Conservation (phyloP, 352 stramenopile species). For the Globisporangium splendens region DNA sequence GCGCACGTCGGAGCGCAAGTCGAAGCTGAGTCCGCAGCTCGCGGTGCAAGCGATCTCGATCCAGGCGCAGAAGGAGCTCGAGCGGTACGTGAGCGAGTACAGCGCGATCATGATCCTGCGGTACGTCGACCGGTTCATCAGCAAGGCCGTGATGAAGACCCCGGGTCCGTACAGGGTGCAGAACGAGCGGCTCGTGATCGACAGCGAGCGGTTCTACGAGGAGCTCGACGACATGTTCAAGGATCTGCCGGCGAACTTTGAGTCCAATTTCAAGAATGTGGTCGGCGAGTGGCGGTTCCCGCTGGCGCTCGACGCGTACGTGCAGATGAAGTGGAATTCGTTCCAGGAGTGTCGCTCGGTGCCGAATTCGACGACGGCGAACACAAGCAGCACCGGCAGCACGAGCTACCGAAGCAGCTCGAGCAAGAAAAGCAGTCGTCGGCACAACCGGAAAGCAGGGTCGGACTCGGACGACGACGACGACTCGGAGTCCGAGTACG, state of each 20-base stretch:
- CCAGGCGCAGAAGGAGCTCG: slow-evolving; percentile 67
- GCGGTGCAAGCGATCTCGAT: slow-evolving; percentile 63
- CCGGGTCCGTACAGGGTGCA: slow-evolving; percentile 68
- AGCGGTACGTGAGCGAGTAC: slow-evolving; percentile 67
- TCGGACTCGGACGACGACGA: slow-evolving; percentile 43
- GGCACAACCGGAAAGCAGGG: slow-evolving; percentile 7
- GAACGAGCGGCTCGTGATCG: slow-evolving; percentile 50
- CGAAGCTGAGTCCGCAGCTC: slow-evolving; percentile 52
- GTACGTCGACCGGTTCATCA: slow-evolving; percentile 78
- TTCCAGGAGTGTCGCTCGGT: slow-evolving; percentile 37
- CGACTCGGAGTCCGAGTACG: slow-evolving; percentile 17
- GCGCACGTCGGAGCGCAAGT: slow-evolving; percentile 49
- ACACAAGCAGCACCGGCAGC: slow-evolving; percentile 11
- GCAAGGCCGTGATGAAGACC: slow-evolving; percentile 63
- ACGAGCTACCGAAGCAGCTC: slow-evolving; percentile 12
- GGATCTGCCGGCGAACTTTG: slow-evolving; percentile 54
- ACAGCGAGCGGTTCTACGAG: slow-evolving; percentile 59
- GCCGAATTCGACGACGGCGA: background rate
- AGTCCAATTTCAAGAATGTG: slow-evolving; percentile 41
- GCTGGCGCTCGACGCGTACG: slow-evolving; percentile 58
- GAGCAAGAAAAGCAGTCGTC: background rate
- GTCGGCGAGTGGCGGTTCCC: slow-evolving; percentile 59
- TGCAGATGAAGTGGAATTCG: slow-evolving; percentile 78
- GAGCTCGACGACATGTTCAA: slow-evolving; percentile 65
- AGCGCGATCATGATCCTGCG: slow-evolving; percentile 79